Conservation (phyloP, 2,329 filamentous ascomycete species). For the Ustulina deusta region DNA sequence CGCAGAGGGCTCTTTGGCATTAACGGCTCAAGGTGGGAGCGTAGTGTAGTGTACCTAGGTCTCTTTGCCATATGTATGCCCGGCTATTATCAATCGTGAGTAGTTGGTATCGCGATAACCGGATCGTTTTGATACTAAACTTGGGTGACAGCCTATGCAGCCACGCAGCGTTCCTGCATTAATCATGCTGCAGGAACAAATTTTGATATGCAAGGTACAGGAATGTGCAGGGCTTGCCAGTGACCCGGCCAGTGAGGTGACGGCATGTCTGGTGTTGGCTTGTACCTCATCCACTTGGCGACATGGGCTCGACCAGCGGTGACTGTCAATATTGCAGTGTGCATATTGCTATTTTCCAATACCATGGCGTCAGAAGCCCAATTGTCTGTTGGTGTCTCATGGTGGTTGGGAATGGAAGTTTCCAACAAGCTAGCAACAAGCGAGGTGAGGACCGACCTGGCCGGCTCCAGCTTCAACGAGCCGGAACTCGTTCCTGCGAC, state of each 20-base stretch:
- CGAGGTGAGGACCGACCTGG: slow-evolving; percentile 17
- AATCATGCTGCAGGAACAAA: slow-evolving; percentile 49
- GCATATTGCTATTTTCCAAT: slow-evolving; percentile 38
- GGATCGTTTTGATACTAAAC: slow-evolving; percentile 26
- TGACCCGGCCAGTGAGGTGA: slow-evolving; percentile 26
- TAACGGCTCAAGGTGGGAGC: not conserved
- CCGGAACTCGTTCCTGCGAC: slow-evolving; percentile 48
- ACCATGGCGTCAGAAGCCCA: no score
- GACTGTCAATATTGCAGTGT: slow-evolving; percentile 40
- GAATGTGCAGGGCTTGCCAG: slow-evolving; percentile 28
- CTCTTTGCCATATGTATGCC: slow-evolving; percentile 1
- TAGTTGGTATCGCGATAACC: slow-evolving; percentile 6
- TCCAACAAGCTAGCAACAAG: slow-evolving; percentile 23
- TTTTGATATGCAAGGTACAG: slow-evolving; percentile 50
- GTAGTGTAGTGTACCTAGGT: not conserved
- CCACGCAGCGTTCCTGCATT: slow-evolving; percentile 50
- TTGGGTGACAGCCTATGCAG: slow-evolving; percentile 40
- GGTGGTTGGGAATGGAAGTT: slow-evolving; percentile 10
- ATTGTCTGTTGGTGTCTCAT: slow-evolving; percentile 9
- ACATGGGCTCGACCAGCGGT: slow-evolving; percentile 34
- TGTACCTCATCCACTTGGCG: slow-evolving; percentile 30
- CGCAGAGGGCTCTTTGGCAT: not conserved
- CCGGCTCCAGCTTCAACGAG: slow-evolving; percentile 40
- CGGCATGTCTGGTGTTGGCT: slow-evolving; percentile 5
- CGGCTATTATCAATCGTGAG: slow-evolving; percentile 15